A percentile compares a stretch with the other conserved stretches of the same genome.
Conservation (phyloP, 257 asterid genomes). For the Solanum neorickii region DNA sequence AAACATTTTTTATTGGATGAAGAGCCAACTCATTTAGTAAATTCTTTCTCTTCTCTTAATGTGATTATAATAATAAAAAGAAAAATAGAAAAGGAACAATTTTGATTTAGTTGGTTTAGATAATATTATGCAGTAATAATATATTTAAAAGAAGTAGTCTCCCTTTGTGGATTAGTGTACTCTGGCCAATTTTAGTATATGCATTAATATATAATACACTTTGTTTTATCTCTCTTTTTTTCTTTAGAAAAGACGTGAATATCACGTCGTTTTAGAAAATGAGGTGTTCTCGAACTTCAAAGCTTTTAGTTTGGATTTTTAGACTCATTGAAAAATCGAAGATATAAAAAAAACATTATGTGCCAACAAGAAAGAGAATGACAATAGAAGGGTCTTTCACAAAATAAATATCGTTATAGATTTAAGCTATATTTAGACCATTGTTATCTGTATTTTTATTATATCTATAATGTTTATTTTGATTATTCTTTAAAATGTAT, state of each 20-base stretch:
- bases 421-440: fast-evolving
- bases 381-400: background rate
- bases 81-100: too few relatives aligned
- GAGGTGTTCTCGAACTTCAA: background rate
- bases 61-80: too few relatives aligned
- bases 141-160: too few relatives aligned
- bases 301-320: background rate
- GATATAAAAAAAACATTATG: background rate
- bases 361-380: background rate
- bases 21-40: background rate
- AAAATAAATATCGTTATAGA: background rate
- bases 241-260: background rate
- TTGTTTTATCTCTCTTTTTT: background rate
- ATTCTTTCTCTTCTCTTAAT: too few relatives aligned
- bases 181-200: too few relatives aligned
- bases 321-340: background rate
- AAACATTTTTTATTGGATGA: background rate
- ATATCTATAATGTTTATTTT: too few relatives aligned
- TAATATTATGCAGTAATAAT: too few relatives aligned
- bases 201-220: too few relatives aligned
- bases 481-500: too few relatives aligned
- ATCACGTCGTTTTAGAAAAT: background rate
- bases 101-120: too few relatives aligned
- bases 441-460: too few relatives aligned
- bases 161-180: too few relatives aligned